phyloP scores from a whole-genome alignment of 139 green algal species.

The Parachlorella kessleri region DNA sequence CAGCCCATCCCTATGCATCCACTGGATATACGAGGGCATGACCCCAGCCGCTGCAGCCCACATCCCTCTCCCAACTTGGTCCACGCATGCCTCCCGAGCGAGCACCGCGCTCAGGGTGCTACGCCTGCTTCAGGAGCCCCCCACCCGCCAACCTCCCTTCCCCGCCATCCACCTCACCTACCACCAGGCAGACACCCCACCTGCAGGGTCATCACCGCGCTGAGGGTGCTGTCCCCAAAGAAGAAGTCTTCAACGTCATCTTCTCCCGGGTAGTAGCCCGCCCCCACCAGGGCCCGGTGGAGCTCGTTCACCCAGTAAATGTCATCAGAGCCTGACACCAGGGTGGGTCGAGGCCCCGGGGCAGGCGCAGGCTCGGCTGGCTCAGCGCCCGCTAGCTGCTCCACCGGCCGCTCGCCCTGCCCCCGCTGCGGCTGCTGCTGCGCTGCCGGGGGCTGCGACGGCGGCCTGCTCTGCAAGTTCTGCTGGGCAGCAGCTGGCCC shows the following conservation, averaged over 20 bases:
- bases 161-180: background rate
- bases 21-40: no score
- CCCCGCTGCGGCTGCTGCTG: background rate
- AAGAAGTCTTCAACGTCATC: slow-evolving; percentile 70
- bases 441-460: background rate
- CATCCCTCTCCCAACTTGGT: no score
- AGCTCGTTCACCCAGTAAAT: slow-evolving; percentile 80
- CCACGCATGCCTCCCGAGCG: no score
- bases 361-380: background rate
- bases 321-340: slow-evolving; percentile 73
- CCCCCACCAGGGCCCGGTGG: slow-evolving; percentile 46
- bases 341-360: slow-evolving; percentile 51
- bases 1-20: no score
- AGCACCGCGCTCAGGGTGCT: background rate
- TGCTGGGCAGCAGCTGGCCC: background rate
- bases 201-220: slow-evolving; percentile 54
- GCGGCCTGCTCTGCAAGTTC: background rate
- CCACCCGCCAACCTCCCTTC: background rate
- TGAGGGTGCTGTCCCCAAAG: slow-evolving; percentile 49
- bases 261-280: slow-evolving; percentile 70
- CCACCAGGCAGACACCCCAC: background rate
- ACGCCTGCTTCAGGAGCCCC: background rate
- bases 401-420: background rate
- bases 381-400: background rate
- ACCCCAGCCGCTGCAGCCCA: no score